Percentiles rank a stretch among this genome's conserved stretches.
Evolutionary conservation across 2,329 filamentous ascomycete species (phyloP).

Genomic region (Diaporthe aspalathi): DNA sequence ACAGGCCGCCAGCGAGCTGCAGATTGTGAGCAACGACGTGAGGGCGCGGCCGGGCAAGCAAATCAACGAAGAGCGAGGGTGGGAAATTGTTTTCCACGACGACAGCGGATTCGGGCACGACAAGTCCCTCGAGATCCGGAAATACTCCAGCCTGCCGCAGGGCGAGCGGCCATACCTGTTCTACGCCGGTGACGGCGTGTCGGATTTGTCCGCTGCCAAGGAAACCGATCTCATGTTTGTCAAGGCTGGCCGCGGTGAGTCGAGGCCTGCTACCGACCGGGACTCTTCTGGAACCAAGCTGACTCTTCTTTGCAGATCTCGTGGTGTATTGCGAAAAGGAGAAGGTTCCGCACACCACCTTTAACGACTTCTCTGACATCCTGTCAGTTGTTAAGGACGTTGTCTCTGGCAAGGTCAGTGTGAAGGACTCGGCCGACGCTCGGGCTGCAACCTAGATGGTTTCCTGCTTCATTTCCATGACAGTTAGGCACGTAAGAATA

Average conservation of each 20-base stretch:
- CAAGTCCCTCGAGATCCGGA: slow-evolving; percentile 91
- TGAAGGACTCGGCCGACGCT: slow-evolving; percentile 75
- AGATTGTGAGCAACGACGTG: slow-evolving; percentile 92
- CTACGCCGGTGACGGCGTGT: slow-evolving; percentile 95
- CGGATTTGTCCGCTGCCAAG: slow-evolving; percentile 88
- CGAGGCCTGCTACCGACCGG: slow-evolving; percentile 33
- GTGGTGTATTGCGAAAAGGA: slow-evolving; percentile 88
- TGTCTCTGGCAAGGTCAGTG: slow-evolving; percentile 75
- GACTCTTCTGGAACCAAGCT: background rate
- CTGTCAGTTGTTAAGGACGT: slow-evolving; percentile 81
- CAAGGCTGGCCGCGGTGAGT: slow-evolving; percentile 84
- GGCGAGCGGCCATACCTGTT: slow-evolving; percentile 82
- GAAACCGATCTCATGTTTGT: slow-evolving; percentile 96
- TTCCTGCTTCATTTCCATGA: background rate
- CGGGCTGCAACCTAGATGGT: slow-evolving; percentile 40
- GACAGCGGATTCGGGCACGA: slow-evolving; percentile 95
- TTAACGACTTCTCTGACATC: slow-evolving; percentile 86
- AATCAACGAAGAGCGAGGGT: slow-evolving; percentile 84
- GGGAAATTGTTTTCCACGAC: slow-evolving; percentile 90
- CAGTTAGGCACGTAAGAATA: background rate
- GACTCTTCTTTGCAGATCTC: slow-evolving; percentile 69
- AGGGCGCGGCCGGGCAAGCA: slow-evolving; percentile 71
- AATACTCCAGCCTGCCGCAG: slow-evolving; percentile 80
- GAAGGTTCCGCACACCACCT: slow-evolving; percentile 87
- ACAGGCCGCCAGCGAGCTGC: slow-evolving; percentile 79